Base-by-base conservation (phyloP, 176 grass and related monocot genomes). In the Carex parvula region DNA sequence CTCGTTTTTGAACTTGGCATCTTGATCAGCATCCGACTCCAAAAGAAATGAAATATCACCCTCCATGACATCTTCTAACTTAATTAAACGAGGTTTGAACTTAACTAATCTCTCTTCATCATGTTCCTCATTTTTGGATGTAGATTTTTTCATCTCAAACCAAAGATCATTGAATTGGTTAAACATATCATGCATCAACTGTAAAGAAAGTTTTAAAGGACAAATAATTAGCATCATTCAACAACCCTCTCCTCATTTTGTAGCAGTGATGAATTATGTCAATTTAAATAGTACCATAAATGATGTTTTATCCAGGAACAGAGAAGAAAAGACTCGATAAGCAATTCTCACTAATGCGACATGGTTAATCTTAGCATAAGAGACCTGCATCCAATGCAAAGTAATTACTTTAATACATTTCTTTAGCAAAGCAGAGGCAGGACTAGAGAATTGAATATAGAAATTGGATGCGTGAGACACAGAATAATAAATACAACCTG, bases 111-210 rank as follows among this genome's bases (percentile, higher is more conserved):
- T 89, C 85, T 82, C 88, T 37, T 86, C 90, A 33, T 93, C 69
- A 20, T 84, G 64, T 84, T 92, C 86, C 83, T 88, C 91, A 84
- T 68, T 88, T 87, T 91, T 94, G 85, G 80, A 85, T 82, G 30
- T 67, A 80, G 92, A 90, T 16, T 14, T 76, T 91, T 98, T 98
- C 90, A 93, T 98, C n/a, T 84, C 68, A 68, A 91, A 30, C 95
- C 95, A 98, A 76, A 89, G 88, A 71, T 84, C 89, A 64, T 91
- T 88, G 83, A 98, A 98, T 60, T 94, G 86, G 69, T 93, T 88
- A 78, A 98, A 94, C 50, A 83, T 84, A 11, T 82, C 87, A 71
- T 91, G 89, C 78, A 98, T 60, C 13, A 87, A 89, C 95, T 98
- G 85, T 39, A 18, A 79, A 89, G 82, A 24, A 87, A 81, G 83